Base-by-base conservation (phyloP, 148 eudicot species). In the Chenopodium album region DNA sequence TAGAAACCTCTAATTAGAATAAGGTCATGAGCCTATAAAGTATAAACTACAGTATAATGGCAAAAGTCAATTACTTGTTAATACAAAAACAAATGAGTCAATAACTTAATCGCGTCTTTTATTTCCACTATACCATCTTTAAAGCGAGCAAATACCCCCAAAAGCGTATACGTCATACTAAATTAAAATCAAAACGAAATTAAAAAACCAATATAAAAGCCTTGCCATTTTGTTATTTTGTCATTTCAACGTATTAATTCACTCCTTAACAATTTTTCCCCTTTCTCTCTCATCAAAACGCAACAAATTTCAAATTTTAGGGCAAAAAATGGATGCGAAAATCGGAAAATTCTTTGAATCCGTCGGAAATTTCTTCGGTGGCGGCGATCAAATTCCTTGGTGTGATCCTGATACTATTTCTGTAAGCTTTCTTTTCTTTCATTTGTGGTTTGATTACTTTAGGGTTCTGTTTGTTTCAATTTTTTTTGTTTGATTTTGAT, bases 381-480 rank as follows among this genome's bases (percentile, higher is more conserved):
- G 90, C 19, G 94, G 97, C 50, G 98, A 92, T 78, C 90, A 92
- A 46, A 88, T 94, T 81, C 97, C 97, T 41, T 92, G 94, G 97
- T 91, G 92, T 76, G 90, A 89, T 65, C 85, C 86, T 48, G 89
- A 91, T 34, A 88, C 90, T 64, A 86, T 94, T 78, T 79, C 85
- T n/a, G 98, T 94, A 81, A 77, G 88, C n/a, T 26, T 23, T 79
- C 67, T 17, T 62, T 31, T 54, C 50, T 65, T 3, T 69, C 67
- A 19, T 31, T 44, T 60, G 5, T 14, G n/a, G 23, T 1, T 9
- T 41, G 19, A 41, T 56, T 17, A 46, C 47, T 84, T 26, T 75
- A 50, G 68, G 59, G 76, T n/a, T 65, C 48, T 67, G 32, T 72
- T 41, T 20, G 78, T 77, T 59, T 72, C 23, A 20, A 19, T 11